Conservation (phyloP, 2,329 filamentous ascomycete genomes). For the Fusarium multiceps region DNA sequence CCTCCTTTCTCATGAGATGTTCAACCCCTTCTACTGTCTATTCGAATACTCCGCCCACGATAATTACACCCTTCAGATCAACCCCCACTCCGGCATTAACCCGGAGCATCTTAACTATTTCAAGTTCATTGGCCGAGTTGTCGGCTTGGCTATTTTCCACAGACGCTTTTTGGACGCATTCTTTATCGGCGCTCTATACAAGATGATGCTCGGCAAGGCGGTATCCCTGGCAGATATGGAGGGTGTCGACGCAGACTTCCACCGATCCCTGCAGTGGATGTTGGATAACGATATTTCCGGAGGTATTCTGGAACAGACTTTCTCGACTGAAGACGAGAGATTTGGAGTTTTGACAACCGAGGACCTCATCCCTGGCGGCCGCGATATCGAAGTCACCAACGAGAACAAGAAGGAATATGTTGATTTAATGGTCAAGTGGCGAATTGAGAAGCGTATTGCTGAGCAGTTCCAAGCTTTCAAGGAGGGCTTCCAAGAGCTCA, state of each 20-base stretch:
- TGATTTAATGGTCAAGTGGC: slow-evolving; percentile 98
- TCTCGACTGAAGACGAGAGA: slow-evolving; percentile 95
- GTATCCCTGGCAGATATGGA: slow-evolving; percentile 96
- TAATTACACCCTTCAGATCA: slow-evolving; percentile 99
- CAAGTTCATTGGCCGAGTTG: slow-evolving; percentile 98
- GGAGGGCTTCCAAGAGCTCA: slow-evolving; percentile 96
- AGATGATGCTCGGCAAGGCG: slow-evolving; percentile 97
- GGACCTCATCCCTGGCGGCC: slow-evolving; percentile 89
- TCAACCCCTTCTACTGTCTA: slow-evolving; percentile 99
- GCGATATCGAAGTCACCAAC: slow-evolving; percentile 95
- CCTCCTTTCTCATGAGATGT: slow-evolving; percentile 99
- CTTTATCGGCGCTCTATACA: slow-evolving; percentile 99
- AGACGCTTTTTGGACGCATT: slow-evolving; percentile 97
- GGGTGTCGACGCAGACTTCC: slow-evolving; percentile 97
- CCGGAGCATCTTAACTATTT: slow-evolving; percentile 99
- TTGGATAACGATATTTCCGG: slow-evolving; percentile 95
- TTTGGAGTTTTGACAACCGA: slow-evolving; percentile 96
- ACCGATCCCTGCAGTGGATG: slow-evolving; percentile 96
- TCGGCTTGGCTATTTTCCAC: slow-evolving; percentile 97
- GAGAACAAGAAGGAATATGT: slow-evolving; percentile 99
- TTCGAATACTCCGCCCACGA: slow-evolving; percentile 99
- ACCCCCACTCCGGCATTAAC: slow-evolving; percentile 98
- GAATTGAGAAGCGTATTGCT: slow-evolving; percentile 97
- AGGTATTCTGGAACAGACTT: slow-evolving; percentile 93
- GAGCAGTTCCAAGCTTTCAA: slow-evolving; percentile 99